phyloP scores from a whole-genome alignment of 192 early-diverging fungal genomes.

The Coemansia sp. region DNA sequence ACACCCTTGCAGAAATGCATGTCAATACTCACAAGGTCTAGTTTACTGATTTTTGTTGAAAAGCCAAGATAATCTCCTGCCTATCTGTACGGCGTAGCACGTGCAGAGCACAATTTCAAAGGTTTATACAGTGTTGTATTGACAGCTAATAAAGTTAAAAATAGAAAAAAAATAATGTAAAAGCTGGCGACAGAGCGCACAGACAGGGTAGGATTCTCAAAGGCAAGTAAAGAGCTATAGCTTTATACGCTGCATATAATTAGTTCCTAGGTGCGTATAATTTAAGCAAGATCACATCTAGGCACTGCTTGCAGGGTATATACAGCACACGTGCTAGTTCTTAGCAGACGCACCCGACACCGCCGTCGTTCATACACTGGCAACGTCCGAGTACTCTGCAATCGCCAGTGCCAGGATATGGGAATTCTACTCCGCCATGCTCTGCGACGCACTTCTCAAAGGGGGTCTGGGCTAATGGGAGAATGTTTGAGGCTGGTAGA shows the following conservation, averaged over 20 bases:
- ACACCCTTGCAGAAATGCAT: not conserved
- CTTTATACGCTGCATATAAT: not conserved
- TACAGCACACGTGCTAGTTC: not conserved
- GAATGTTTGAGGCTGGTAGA: slow-evolving; percentile 14
- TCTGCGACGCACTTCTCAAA: slow-evolving; percentile 37
- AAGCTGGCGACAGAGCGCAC: not conserved
- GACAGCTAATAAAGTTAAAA: not conserved
- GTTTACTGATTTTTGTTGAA: not conserved
- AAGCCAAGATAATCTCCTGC: not conserved
- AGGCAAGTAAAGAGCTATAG: not conserved
- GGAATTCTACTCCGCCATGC: slow-evolving; percentile 38
- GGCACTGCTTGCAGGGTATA: not conserved
- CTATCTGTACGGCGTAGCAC: not conserved
- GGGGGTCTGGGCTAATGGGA: not conserved
- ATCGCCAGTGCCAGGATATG: slow-evolving; percentile 42
- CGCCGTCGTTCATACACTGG: slow-evolving; percentile 33
- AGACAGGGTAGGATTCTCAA: not conserved
- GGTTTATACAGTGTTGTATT: not conserved
- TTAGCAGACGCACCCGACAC: slow-evolving; percentile 46
- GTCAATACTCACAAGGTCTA: not conserved
- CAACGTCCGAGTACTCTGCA: slow-evolving; percentile 39
- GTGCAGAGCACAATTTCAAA: not conserved
- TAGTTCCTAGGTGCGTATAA: not conserved
- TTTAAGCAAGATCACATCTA: not conserved
- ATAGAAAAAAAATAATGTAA: not conserved